Conservation (phyloP, 768 basidiomycete species). For the Tephrocybe sp. region DNA sequence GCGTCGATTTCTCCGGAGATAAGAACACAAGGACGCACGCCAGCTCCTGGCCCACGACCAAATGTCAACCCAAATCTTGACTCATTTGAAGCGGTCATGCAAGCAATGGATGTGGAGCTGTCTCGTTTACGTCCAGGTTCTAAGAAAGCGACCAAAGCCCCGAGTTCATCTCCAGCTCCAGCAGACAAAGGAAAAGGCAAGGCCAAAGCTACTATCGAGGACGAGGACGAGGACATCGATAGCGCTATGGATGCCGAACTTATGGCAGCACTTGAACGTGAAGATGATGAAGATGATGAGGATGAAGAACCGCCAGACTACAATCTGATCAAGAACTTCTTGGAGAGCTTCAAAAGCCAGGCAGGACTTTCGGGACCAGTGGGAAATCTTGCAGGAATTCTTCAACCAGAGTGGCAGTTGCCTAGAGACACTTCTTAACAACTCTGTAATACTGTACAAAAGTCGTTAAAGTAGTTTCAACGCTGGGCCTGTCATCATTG, state of each 20-base stretch:
- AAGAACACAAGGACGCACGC: conserved; percentile 6
- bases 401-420: conserved; percentile 73
- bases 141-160: conserved; percentile 17
- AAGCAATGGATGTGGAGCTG: conserved; percentile 89
- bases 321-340: conserved; percentile 92
- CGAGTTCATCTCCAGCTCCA: conserved; percentile 7
- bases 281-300: conserved; percentile 51
- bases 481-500: no score
- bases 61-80: conserved; percentile 71
- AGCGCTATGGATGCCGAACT: conserved; percentile 91
- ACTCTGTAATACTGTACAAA: background rate
- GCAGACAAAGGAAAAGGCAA: conserved; percentile 40
- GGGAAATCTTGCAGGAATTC: conserved; percentile 80
- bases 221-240: conserved; percentile 68
- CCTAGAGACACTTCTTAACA: conserved; percentile 66
- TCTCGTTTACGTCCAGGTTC: conserved; percentile 39
- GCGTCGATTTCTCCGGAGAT: background rate
- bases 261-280: conserved; percentile 54
- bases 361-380: conserved; percentile 89
- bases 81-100: conserved; percentile 96
- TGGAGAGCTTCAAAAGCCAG: conserved; percentile 95
- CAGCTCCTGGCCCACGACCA: conserved; percentile 36
- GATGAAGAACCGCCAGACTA: conserved; percentile 72
- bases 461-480: background rate
- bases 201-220: conserved; percentile 40